These are phyloP conservation scores for Hypoxylon sp. DNA, from an alignment of 2,329 filamentous ascomycete genomes.

Conservation along the genomic window DNA sequence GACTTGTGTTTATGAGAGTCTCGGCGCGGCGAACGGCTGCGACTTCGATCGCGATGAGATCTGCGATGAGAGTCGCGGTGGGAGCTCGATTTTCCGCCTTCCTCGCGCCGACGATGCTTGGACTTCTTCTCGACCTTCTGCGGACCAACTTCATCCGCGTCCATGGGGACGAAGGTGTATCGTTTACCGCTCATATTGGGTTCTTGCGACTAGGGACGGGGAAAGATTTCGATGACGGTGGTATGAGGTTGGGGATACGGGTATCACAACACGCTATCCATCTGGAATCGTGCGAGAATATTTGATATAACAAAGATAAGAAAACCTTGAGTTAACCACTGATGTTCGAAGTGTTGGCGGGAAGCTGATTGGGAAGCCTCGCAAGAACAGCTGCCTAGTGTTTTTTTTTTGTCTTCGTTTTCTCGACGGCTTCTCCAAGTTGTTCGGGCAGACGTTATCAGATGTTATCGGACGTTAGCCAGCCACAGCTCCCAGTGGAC, in stretches of 20 bases:
- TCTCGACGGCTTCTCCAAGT: too few relatives aligned
- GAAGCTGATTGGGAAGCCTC: not conserved
- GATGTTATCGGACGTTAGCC: too few relatives aligned
- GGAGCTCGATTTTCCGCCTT: conserved; percentile 33
- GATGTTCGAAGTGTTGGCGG: not conserved
- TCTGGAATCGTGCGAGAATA: not conserved
- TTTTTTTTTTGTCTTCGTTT: too few relatives aligned
- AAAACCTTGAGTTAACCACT: not conserved
- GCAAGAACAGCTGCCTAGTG: not conserved
- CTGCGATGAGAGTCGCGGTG: conserved; percentile 43
- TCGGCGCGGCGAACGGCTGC: conserved; percentile 45
- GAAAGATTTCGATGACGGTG: not conserved
- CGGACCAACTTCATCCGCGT: conserved; percentile 66
- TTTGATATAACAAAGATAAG: not conserved
- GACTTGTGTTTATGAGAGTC: conserved; percentile 44
- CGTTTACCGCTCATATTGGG: conserved; percentile 62
- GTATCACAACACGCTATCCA: not conserved
- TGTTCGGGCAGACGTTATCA: too few relatives aligned
- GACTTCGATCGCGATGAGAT: conserved; percentile 37
- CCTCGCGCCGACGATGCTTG: conserved; percentile 50
- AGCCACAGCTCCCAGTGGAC: conserved; percentile 18
- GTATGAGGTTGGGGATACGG: not conserved
- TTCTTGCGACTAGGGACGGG: not conserved
- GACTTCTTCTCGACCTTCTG: conserved; percentile 58
- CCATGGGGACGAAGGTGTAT: conserved; percentile 74